Evolutionary conservation across 1,139 yeast genomes (phyloP).

Genomic region (Pneumocystis murina): DNA sequence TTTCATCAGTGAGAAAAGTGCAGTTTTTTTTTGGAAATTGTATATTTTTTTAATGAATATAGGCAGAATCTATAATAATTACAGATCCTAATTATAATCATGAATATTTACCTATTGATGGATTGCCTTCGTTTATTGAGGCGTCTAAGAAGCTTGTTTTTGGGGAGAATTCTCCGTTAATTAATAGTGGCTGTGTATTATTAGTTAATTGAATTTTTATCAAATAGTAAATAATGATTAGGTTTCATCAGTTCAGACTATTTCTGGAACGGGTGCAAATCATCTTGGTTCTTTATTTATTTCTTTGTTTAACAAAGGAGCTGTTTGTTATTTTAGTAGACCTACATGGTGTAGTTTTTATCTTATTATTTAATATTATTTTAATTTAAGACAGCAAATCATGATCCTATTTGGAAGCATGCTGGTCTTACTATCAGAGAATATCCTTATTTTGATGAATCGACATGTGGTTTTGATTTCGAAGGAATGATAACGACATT

Average conservation of each 20-base stretch:
- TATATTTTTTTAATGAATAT: background rate
- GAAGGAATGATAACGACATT: constrained; percentile 26
- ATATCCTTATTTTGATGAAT: constrained; percentile 72
- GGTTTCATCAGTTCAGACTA: constrained; percentile 65
- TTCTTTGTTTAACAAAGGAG: constrained; percentile 24
- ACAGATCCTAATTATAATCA: constrained; percentile 60
- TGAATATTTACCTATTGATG: constrained; percentile 78
- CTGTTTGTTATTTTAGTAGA: constrained; percentile 53
- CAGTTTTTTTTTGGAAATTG: background rate
- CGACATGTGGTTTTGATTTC: constrained; percentile 47
- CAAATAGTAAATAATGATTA: background rate
- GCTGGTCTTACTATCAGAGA: constrained; percentile 42
- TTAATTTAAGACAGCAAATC: constrained; percentile 32
- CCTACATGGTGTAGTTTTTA: constrained; percentile 71
- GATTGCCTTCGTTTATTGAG: constrained; percentile 50
- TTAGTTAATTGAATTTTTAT: background rate
- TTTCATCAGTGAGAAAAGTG: constrained; percentile 61
- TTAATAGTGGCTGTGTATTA: constrained; percentile 14
- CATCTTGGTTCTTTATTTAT: constrained; percentile 75
- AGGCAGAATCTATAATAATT: constrained; percentile 46
- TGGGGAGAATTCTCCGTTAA: constrained; percentile 31
- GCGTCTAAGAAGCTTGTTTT: constrained; percentile 66
- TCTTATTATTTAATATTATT: background rate
- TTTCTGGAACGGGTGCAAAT: constrained; percentile 93
- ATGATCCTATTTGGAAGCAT: constrained; percentile 59